Evolutionary conservation across 2,329 filamentous ascomycete species (phyloP), one percentile per base, ranked within the genome.

Genomic region (Alternaria viburni): DNA sequence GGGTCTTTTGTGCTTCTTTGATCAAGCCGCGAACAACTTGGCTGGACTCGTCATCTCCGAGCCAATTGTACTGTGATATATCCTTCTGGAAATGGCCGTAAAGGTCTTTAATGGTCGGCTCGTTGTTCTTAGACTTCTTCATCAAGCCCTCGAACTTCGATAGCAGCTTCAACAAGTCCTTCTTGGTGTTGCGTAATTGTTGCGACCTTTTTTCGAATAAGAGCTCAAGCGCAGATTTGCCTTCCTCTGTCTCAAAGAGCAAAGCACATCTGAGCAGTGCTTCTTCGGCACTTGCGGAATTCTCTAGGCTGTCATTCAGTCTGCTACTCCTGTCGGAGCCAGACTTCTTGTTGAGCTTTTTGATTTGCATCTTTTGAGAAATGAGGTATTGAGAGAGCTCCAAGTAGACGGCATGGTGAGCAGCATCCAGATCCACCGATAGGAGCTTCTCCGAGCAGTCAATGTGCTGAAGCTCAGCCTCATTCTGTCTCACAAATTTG

Each of bases 361-460:
- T 81, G 2, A 80, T 80, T 30, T 81, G 78, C 79, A 88, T 86
- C 26, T 84, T 83, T 6, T 83, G 80, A 0, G 84, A 81, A 50
- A 84, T 84, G 2, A 89, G 69, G 47, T 86, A 83, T 59, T 87
- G 83, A 5, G 85, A 84, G 0, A 88, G 76, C 67, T 89, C 86
- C 0, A 85, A 77, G 68, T 90, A 90, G 1, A 86, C 75, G 1
- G 82, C 82, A 26, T 80, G 79, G 64, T 90, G 87, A 0, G 80
- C 81, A 1, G 83, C 73, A 6, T 82, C 79, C 3, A 86, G 78
- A 0, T 75, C 65, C 2, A 87, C 73, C 0, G 84, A 77, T 17
- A 82, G 64, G 5, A 87, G 74, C 21, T 81, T 74, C 28, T 86
- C 83, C 2, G 75, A 71, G 45, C 77, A 82, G 0, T 77, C 69